These are phyloP conservation scores for Russula earlei DNA, from an alignment of 768 basidiomycete genomes.

Conservation along the genomic window DNA sequence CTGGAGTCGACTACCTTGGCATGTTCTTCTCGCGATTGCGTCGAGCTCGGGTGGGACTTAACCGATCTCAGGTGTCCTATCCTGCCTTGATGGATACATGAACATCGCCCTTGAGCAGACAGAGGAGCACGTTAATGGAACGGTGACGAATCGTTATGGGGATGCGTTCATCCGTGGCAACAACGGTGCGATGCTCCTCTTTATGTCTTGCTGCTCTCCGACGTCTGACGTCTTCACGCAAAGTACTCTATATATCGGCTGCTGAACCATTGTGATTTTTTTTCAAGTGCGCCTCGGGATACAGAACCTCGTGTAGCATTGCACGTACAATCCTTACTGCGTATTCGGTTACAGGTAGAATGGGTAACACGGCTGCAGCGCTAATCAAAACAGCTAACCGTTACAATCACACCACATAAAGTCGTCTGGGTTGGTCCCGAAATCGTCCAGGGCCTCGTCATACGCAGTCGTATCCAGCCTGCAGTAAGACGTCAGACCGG, in stretches of 20 bases:
- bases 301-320: too few species aligned
- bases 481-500: neutral
- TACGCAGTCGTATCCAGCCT: slow-evolving; percentile 76
- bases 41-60: neutral
- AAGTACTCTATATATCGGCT: slow-evolving; percentile 53
- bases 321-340: too few species aligned
- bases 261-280: slow-evolving; percentile 8
- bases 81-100: slow-evolving; percentile 98
- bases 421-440: slow-evolving; percentile 63
- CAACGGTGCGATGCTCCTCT: slow-evolving; percentile 47
- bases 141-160: slow-evolving; percentile 82
- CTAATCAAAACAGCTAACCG: slow-evolving; percentile 8
- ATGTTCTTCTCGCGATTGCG: slow-evolving; percentile 1
- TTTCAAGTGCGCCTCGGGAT: too few species aligned
- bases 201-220: neutral
- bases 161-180: slow-evolving; percentile 95
- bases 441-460: slow-evolving; percentile 87
- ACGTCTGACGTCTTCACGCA: slow-evolving; percentile 1
- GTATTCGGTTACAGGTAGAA: slow-evolving; percentile 3
- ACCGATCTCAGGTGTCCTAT: slow-evolving; percentile 62
- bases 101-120: slow-evolving; percentile 97
- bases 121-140: slow-evolving; percentile 86
- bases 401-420: slow-evolving; percentile 65
- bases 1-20: slow-evolving; percentile 13
- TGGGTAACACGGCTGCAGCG: neutral